These are phyloP conservation scores for Botrytis galanthina DNA, from an alignment of 2,329 filamentous ascomycete genomes.

Conservation along the genomic window DNA sequence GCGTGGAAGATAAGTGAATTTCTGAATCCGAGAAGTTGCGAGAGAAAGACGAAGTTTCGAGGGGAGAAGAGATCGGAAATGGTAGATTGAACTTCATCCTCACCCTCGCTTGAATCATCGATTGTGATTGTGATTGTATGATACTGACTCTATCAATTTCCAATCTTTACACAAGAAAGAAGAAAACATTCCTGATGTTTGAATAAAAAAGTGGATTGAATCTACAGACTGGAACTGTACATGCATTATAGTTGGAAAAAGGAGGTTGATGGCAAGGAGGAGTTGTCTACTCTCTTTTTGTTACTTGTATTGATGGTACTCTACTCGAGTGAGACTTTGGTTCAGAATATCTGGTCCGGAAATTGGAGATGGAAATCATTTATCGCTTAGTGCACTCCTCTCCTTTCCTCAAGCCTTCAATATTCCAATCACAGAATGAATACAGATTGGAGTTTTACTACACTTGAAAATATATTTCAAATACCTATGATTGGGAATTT, in stretches of 20 bases:
- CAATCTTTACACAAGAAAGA: too few relatives aligned
- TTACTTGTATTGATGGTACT: too few relatives aligned
- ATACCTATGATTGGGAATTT: too few relatives aligned
- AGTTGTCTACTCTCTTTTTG: neutral
- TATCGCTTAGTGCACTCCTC: neutral
- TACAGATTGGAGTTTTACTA: neutral
- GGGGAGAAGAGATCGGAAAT: too few relatives aligned
- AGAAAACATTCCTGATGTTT: neutral
- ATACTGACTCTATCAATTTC: neutral
- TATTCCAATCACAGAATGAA: neutral
- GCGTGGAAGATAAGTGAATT: neutral
- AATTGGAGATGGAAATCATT: neutral
- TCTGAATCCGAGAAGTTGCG: neutral
- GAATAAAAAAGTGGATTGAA: too few relatives aligned
- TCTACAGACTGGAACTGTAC: too few relatives aligned
- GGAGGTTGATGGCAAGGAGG: neutral
- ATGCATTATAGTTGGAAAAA: neutral
- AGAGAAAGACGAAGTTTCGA: neutral
- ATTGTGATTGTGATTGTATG: neutral
- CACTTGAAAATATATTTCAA: too few relatives aligned
- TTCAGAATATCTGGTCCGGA: neutral
- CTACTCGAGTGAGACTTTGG: neutral
- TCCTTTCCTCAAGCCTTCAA: fast-evolving
- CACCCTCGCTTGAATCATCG: neutral
- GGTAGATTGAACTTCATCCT: neutral